Evolutionary conservation across 108 stramenopile genomes (phyloP), one percentile per base, ranked within the genome.

Genomic region (Pelagomonas calceolata): DNA sequence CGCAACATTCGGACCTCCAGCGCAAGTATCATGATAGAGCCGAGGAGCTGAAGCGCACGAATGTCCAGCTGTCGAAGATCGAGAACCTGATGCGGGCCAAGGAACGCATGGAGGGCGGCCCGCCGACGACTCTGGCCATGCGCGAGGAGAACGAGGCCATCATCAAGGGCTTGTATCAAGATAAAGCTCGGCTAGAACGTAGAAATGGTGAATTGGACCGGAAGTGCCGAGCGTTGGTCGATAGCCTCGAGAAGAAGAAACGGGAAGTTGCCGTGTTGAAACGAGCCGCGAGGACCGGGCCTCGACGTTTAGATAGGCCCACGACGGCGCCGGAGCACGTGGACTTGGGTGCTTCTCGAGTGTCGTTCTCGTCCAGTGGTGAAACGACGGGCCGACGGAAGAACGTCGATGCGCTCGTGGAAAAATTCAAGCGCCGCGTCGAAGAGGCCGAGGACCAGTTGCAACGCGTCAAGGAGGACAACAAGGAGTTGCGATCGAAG

Each of bases 371-470:
- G 45, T 33, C 36, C 39, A 14, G 14, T n/a, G 26, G 37, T 5
- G 29, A 46, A 44, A 16, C 32, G 15, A 12, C 45, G 32, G 30
- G 18, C 26, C n/a, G n/a, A n/a, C n/a, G n/a, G n/a, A n/a, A 16
- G 51, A 71, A 71, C 64, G n/a, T 71, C 34, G 45, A n/a, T 5
- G 70, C 64, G 70, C 36, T 71, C 34, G 45, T 51, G 21, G 32
- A 65, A 1, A 33, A 36, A n/a, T 39, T 71, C 32, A 34, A 63
- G 36, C 70, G 32, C 34, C 37, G 70, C 39, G 32, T 71, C 34
- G 64, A 64, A 10, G 64, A 71, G 7, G 70, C 64, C 18, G 70
- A 71, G 70, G 64, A 64, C 34, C 34, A 65, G 70, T 35, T 71
- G 12, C 64, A 63, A 26, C 64, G 60, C 46, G n/a, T 71, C 14